Evolutionary conservation across 139 green algal genomes (phyloP), one percentile per base, ranked within the genome.

Genomic region (Desmodesmus armatus): DNA sequence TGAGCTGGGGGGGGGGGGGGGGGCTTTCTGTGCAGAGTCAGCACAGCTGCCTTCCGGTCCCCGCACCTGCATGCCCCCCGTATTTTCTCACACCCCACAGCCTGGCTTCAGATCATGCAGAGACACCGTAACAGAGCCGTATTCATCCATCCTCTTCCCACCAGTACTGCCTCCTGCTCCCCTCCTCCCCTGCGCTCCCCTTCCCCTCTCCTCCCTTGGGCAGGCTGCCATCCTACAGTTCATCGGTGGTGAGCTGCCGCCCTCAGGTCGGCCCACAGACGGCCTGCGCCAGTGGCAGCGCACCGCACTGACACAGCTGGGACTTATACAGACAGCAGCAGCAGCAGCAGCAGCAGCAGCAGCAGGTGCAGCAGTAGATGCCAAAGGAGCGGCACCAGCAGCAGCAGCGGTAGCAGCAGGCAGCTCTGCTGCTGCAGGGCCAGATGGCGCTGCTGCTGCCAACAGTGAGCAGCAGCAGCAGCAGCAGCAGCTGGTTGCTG

Each of bases 241-340:
- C 80, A 39, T 86, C 4, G 80, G 70, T 27, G 55, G 55, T 19
- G 55, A 72, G 19, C 66, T 74, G 47, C 70, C 58, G 6, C 67
- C 67, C n/a, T 62, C 25, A 2, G 67, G 67, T 15, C 65, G 47
- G 7, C 23, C 80, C 39, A 51, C 51, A 19, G 80, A 86, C 23
- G 80, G 80, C 3, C 80, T 86, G 37, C 80, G 80, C 55, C n/a
- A 41, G 7, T 86, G 80, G 80, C 80, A 86, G 69, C 37, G 49
- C 13, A 74, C 67, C 27, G 33, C 39, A 1, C 69, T 86, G 35
- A 25, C 39, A 37, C 25, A 80, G 37, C 51, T 86, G n/a, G 80
- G 80, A 3, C 80, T 86, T 15, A 17, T 79, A 15, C 51, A 41
- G 21, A 40, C 41, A 33, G 51, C 75, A 39, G 47, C 37, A 40